Evolutionary conservation across 352 stramenopile genomes (phyloP).

Genomic region (Phytopythium chamaehyphon): DNA sequence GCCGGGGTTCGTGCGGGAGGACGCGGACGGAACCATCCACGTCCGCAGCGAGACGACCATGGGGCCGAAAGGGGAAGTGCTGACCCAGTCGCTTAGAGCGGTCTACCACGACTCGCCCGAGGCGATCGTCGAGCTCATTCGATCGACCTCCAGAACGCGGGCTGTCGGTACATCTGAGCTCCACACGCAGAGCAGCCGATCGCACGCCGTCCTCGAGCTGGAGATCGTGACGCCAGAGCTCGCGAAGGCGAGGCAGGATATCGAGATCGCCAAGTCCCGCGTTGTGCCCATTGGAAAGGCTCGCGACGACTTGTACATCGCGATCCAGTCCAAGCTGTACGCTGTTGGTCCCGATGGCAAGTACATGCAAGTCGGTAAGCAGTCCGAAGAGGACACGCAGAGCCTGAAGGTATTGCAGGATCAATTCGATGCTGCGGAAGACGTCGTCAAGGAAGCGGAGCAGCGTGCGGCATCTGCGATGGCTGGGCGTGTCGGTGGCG

Average conservation of each 20-base stretch:
- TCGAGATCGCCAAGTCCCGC: constrained; percentile 24
- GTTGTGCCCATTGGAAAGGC: constrained; percentile 44
- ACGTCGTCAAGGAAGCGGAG: constrained; percentile 14
- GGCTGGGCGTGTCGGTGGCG: constrained; percentile 15
- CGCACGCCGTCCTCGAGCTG: constrained; percentile 47
- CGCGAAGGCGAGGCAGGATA: constrained; percentile 20
- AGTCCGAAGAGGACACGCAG: constrained; percentile 15
- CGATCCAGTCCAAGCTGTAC: constrained; percentile 41
- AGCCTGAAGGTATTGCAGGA: constrained; percentile 15
- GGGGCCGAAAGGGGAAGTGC: constrained; percentile 32
- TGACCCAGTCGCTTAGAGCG: constrained; percentile 35
- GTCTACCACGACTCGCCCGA: constrained; percentile 21
- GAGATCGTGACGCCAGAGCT: constrained; percentile 43
- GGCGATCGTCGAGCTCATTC: constrained; percentile 20
- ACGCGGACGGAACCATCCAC: constrained; percentile 36
- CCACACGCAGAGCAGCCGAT: constrained; percentile 44
- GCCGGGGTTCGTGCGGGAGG: constrained; percentile 44
- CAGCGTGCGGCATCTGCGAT: constrained; percentile 12
- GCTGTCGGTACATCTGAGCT: constrained; percentile 47
- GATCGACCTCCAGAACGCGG: constrained; percentile 12
- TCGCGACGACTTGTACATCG: constrained; percentile 43
- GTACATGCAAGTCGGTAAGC: constrained; percentile 10
- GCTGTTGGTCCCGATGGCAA: constrained; percentile 21
- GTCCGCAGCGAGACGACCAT: constrained; percentile 47
- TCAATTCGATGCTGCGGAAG: constrained; percentile 16